Percentiles rank a stretch among this genome's conserved stretches.
These are phyloP conservation scores for Candida adriatica DNA, from an alignment of 805 yeast species.

Conservation along the genomic window DNA sequence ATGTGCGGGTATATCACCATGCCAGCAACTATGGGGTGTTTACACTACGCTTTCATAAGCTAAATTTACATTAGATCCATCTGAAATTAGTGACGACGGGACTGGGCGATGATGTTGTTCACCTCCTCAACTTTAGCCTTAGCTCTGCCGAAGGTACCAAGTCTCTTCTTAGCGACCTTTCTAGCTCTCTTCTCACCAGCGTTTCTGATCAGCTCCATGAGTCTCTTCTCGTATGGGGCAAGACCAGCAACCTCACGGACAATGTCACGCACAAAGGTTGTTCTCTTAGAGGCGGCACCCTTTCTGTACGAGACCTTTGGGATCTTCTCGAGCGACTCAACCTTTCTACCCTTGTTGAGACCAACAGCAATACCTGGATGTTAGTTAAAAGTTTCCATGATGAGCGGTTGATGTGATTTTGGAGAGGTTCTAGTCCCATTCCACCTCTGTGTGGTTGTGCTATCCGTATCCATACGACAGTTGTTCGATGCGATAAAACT, in stretches of 20 bases:
- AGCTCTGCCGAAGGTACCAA: constrained; percentile 99
- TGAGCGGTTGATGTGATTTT: no score
- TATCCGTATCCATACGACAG: no score
- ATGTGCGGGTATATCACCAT: no score
- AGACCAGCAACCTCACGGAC: constrained; percentile 97
- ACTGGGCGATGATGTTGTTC: constrained; percentile 91
- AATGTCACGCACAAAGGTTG: constrained; percentile 89
- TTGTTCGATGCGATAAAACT: no score
- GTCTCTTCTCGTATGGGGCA: constrained; percentile 99
- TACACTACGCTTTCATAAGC: no score
- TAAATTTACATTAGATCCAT: constrained; percentile 16
- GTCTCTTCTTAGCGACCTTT: constrained; percentile 99
- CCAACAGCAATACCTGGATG: constrained; percentile 88
- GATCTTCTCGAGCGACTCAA: constrained; percentile 75
- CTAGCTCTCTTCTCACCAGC: constrained; percentile 99
- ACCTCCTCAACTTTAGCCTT: constrained; percentile 99
- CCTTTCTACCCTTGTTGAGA: constrained; percentile 98
- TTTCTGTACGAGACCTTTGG: constrained; percentile 92
- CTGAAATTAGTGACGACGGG: constrained; percentile 76
- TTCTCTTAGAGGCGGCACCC: constrained; percentile 94
- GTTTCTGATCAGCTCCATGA: constrained; percentile 98
- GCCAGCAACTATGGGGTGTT: no score
- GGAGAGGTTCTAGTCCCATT: no score
- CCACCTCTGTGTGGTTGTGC: no score
- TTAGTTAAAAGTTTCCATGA: no score